These are phyloP conservation scores for Sporothrix variecibatus DNA, from an alignment of 2,329 filamentous ascomycete genomes.

Conservation along the genomic window DNA sequence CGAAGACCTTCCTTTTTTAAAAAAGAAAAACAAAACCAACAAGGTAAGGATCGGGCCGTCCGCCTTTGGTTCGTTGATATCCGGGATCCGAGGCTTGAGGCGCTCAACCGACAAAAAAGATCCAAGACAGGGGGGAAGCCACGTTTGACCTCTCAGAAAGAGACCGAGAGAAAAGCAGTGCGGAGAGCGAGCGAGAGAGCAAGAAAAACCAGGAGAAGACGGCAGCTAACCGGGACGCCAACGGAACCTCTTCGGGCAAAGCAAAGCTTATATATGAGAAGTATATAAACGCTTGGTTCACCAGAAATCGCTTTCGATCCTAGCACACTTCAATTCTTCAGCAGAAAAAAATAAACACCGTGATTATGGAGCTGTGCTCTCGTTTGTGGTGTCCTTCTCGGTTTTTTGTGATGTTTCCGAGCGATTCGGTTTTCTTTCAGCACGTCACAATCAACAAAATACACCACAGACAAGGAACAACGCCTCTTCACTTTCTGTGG, in stretches of 20 bases:
- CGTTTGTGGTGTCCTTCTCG: not conserved
- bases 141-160: not conserved
- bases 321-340: not conserved
- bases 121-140: conserved; percentile 12
- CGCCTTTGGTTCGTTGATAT: conserved; percentile 1
- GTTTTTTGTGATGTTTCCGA: too few species aligned
- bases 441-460: not conserved
- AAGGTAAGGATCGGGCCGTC: not conserved
- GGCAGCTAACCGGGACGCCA: not conserved
- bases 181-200: not conserved
- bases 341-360: not conserved
- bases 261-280: conserved; percentile 16
- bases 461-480: not conserved
- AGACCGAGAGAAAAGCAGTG: not conserved
- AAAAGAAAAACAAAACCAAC: not conserved
- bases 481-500: conserved; percentile 4
- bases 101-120: not conserved
- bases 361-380: not conserved
- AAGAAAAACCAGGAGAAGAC: not conserved
- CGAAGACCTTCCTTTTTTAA: not conserved
- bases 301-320: not conserved
- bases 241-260: not conserved
- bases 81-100: conserved; percentile 9
- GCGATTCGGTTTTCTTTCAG: not conserved
- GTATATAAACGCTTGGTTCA: not conserved